These are phyloP conservation scores for Phialemoniopsis sp. DNA, from an alignment of 2,329 filamentous ascomycete genomes.

Conservation along the genomic window DNA sequence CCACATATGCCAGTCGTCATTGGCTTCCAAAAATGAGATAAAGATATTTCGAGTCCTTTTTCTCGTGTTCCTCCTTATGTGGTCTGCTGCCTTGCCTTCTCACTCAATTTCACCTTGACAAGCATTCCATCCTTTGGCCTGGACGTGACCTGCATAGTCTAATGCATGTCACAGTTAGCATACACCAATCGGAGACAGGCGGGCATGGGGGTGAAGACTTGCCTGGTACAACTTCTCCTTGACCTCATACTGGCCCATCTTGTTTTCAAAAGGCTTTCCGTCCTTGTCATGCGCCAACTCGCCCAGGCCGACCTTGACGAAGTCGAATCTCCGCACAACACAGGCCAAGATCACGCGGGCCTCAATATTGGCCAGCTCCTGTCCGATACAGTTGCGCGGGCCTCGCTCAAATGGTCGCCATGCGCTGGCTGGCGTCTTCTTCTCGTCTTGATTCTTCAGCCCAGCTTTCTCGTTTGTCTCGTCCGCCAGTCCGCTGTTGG, in stretches of 20 bases:
- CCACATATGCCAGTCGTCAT: too few species aligned
- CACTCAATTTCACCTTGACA: slow-evolving; percentile 17
- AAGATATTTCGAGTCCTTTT: too few species aligned
- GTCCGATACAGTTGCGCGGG: slow-evolving; percentile 48
- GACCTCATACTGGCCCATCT: slow-evolving; percentile 16
- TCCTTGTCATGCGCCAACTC: slow-evolving; percentile 17
- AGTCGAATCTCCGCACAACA: slow-evolving; percentile 21
- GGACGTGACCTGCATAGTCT: slow-evolving; percentile 19
- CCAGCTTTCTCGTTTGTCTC: slow-evolving; percentile 3
- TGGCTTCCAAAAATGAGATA: too few species aligned
- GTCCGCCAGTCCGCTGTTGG: slow-evolving; percentile 4
- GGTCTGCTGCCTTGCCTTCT: slow-evolving; percentile 3
- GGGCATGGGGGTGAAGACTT: slow-evolving; percentile 9
- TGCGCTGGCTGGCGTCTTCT: slow-evolving; percentile 27
- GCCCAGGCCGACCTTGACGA: slow-evolving; percentile 23
- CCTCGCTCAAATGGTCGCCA: slow-evolving; percentile 51
- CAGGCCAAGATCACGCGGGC: slow-evolving; percentile 22
- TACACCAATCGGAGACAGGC: not conserved
- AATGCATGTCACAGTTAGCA: not conserved
- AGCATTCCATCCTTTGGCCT: slow-evolving; percentile 19
- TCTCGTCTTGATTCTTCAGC: slow-evolving; percentile 1
- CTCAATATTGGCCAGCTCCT: slow-evolving; percentile 42
- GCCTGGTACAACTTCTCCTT: slow-evolving; percentile 20
- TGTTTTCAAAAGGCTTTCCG: slow-evolving; percentile 12
- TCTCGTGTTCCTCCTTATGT: too few species aligned